Conservation (phyloP, 179 eudicot genomes). For the Beta macrorhiza region DNA sequence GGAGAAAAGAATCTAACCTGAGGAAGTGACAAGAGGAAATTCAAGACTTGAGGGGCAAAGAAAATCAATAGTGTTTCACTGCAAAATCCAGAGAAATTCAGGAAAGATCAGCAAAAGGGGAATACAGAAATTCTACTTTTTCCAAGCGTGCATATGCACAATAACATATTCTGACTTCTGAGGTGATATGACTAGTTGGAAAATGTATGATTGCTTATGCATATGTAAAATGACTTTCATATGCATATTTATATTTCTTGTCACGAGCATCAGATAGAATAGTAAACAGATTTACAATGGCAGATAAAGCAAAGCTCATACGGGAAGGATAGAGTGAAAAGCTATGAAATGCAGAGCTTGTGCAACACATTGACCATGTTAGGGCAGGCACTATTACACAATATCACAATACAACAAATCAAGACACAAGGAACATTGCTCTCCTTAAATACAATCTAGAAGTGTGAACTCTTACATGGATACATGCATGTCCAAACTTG, state of each 20-base stretch:
- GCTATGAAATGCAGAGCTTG: neutral
- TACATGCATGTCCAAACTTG: slow-evolving; percentile 2
- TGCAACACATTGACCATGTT: neutral
- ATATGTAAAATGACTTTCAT: neutral
- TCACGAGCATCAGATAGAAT: no score
- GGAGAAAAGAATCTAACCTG: slow-evolving; percentile 54
- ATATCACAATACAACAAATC: neutral
- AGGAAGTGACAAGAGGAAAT: slow-evolving; percentile 87
- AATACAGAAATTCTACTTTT: neutral
- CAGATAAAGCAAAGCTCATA: neutral
- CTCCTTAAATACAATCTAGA: neutral
- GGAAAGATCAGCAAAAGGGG: slow-evolving; percentile 11
- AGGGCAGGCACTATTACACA: neutral
- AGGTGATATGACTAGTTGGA: neutral
- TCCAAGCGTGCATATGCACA: neutral
- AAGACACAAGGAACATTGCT: neutral
- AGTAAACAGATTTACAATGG: neutral
- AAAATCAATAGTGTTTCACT: slow-evolving; percentile 89
- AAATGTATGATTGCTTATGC: no score
- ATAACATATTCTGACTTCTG: neutral
- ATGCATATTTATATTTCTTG: no score
- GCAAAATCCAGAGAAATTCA: slow-evolving; percentile 19
- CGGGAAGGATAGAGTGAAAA: neutral
- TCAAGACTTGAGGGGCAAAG: slow-evolving; percentile 87
- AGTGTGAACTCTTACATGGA: neutral